phyloP scores from a whole-genome alignment of 2,329 filamentous ascomycete species.

The Mycosphaerelloides madeirae region DNA sequence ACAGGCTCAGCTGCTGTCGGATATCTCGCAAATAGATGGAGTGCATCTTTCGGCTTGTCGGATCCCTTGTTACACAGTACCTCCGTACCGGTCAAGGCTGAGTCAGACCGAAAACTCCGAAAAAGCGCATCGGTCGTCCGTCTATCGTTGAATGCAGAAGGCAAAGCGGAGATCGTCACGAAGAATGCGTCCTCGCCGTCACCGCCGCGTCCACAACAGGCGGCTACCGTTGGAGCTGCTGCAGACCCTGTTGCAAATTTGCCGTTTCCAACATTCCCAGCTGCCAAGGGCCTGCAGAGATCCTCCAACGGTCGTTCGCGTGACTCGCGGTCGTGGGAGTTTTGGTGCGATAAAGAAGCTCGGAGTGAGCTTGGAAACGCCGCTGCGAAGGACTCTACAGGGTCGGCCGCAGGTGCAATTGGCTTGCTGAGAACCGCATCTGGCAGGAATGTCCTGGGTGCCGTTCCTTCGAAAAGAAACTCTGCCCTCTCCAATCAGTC shows the following conservation, averaged over 20 bases:
- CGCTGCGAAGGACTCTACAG: constrained; percentile 73
- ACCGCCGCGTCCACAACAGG: constrained; percentile 45
- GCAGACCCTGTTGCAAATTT: not conserved
- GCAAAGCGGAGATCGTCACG: constrained; percentile 79
- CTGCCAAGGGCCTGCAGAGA: constrained; percentile 36
- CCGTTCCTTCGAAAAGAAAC: constrained; percentile 64
- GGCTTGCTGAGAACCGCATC: constrained; percentile 71
- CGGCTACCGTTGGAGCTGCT: constrained; percentile 37
- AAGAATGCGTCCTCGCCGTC: constrained; percentile 66
- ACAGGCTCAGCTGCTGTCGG: constrained; percentile 9
- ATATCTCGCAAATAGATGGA: constrained; percentile 45
- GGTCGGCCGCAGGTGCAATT: constrained; percentile 76
- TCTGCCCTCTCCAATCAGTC: constrained; percentile 31
- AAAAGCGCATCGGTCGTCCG: constrained; percentile 56
- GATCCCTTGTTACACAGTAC: too few species aligned
- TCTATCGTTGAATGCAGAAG: constrained; percentile 78
- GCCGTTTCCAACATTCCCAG: constrained; percentile 30
- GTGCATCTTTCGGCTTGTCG: constrained; percentile 33
- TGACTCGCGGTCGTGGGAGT: constrained; percentile 86
- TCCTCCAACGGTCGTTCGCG: constrained; percentile 66
- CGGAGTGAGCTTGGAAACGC: constrained; percentile 76
- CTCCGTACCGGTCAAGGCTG: not conserved
- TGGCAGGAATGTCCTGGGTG: constrained; percentile 47
- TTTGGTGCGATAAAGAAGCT: constrained; percentile 75
- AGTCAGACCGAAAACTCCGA: constrained; percentile 16